Evolutionary conservation across 306 rosid species (phyloP).

Genomic region (Cucurbita moschata): DNA sequence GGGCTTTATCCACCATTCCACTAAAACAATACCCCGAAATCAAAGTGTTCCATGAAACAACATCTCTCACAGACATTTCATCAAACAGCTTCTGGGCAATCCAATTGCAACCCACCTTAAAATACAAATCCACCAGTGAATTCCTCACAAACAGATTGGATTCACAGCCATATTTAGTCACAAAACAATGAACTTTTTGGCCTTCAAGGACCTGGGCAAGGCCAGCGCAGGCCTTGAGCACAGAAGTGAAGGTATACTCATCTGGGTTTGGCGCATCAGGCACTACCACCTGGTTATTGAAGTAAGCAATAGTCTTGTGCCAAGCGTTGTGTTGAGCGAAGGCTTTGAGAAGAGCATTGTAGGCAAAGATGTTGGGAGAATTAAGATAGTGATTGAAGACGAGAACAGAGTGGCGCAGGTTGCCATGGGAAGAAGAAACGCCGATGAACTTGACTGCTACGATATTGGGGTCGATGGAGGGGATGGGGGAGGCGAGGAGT

Average conservation of each 20-base stretch:
- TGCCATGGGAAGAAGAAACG: conserved; percentile 13
- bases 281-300: conserved; percentile 9
- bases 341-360: conserved; percentile 32
- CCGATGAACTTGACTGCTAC: conserved; percentile 29
- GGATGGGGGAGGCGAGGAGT: conserved; percentile 13
- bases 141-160: conserved; percentile 21
- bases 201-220: conserved; percentile 19
- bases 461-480: conserved; percentile 26
- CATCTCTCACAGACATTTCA: conserved; percentile 20
- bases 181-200: conserved; percentile 21
- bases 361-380: conserved; percentile 18
- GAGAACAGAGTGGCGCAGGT: conserved; percentile 14
- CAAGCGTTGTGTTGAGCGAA: conserved; percentile 29
- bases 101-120: conserved; percentile 11
- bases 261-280: conserved; percentile 23
- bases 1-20: conserved; percentile 13
- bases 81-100: conserved; percentile 21
- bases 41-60: conserved; percentile 29
- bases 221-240: conserved; percentile 36
- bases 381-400: conserved; percentile 17
- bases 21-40: conserved; percentile 24
- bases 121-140: conserved; percentile 22
- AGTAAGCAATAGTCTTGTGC: conserved; percentile 14
- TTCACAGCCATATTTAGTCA: conserved; percentile 27
- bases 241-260: conserved; percentile 32